These are phyloP conservation scores for Candida vaughaniae DNA, from an alignment of 805 yeast species.

Conservation along the genomic window DNA sequence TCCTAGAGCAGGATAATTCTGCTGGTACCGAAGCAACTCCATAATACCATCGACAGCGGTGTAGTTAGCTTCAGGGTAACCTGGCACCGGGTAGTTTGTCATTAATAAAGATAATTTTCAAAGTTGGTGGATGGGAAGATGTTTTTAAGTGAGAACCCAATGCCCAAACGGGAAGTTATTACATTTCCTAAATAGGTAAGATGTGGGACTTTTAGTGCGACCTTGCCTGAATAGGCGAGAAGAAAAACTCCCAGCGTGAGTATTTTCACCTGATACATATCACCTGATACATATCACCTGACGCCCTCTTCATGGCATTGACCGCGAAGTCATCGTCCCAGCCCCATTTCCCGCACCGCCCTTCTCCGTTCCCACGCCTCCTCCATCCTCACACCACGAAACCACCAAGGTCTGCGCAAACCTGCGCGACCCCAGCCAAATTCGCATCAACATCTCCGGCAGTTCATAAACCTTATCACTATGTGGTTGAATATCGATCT, in stretches of 20 bases:
- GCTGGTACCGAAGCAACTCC: conserved; percentile 27
- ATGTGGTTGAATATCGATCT: background rate
- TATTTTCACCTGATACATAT: too few relatives aligned
- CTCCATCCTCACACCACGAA: background rate
- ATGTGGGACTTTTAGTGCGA: background rate
- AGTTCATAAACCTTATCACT: too few relatives aligned
- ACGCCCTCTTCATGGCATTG: too few relatives aligned
- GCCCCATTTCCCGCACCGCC: too few relatives aligned
- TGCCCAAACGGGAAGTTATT: conserved; percentile 1
- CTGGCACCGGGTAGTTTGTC: conserved; percentile 7
- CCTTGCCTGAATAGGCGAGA: conserved; percentile 5
- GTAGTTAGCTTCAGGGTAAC: conserved; percentile 14
- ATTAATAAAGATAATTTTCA: too few relatives aligned
- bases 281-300: too few relatives aligned
- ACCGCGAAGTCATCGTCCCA: too few relatives aligned
- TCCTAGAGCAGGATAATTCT: conserved; percentile 31
- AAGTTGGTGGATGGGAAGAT: too few relatives aligned
- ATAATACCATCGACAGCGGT: conserved; percentile 30
- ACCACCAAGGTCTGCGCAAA: conserved; percentile 3
- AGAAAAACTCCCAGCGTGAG: background rate
- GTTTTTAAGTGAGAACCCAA: conserved; percentile 2
- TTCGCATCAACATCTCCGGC: background rate
- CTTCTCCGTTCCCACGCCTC: too few relatives aligned
- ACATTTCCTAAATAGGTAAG: conserved; percentile 7
- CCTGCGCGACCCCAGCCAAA: background rate